These are phyloP conservation scores for Diaporthe humulicola DNA, from an alignment of 2,329 filamentous ascomycete genomes.

Conservation along the genomic window DNA sequence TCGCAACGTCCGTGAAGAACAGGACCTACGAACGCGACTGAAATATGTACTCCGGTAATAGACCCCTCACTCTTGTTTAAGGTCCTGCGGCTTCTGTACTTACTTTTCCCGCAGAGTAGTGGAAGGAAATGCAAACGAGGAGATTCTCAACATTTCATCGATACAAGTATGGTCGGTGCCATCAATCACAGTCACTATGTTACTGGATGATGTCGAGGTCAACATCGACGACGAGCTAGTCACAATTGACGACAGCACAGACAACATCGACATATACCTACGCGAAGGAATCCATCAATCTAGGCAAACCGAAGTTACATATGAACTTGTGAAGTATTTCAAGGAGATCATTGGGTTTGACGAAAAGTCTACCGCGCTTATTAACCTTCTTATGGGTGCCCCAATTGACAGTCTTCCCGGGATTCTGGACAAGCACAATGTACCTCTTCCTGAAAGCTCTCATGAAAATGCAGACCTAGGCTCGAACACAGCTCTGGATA, in stretches of 20 bases:
- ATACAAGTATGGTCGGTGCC: constrained; percentile 10
- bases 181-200: neutral
- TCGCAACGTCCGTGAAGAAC: neutral
- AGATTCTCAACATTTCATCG: neutral
- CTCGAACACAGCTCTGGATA: neutral
- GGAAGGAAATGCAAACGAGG: neutral
- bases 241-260: neutral
- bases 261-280: neutral
- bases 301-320: neutral
- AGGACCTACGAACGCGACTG: neutral
- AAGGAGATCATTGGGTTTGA: neutral
- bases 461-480: neutral
- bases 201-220: neutral
- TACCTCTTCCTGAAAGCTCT: neutral
- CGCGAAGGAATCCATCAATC: neutral
- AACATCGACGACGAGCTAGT: neutral
- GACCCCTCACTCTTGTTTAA: neutral
- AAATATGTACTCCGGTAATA: neutral
- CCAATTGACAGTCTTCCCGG: neutral
- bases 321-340: neutral
- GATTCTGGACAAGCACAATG: neutral
- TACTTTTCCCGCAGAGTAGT: neutral
- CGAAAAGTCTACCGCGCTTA: neutral
- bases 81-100: neutral
- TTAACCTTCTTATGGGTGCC: neutral